phyloP scores from a whole-genome alignment of 768 basidiomycete species.

The Hypholoma sublateritium region DNA sequence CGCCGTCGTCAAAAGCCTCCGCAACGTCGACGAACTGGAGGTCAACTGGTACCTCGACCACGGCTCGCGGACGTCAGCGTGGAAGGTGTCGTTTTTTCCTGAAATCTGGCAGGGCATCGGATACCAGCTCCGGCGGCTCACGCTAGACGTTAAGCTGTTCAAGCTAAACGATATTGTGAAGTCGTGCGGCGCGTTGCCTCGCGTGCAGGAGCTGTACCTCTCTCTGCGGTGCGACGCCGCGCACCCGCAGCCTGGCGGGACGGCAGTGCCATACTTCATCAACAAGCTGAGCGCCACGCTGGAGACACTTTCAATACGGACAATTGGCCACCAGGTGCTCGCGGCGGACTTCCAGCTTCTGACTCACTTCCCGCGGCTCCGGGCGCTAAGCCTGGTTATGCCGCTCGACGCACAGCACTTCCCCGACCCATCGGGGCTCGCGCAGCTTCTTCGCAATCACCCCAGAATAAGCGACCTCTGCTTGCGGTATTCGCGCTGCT shows the following conservation, averaged over 20 bases:
- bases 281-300: constrained; percentile 19
- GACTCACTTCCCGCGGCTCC: constrained; percentile 16
- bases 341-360: constrained; percentile 19
- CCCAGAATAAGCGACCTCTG: constrained; percentile 12
- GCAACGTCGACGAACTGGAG: constrained; percentile 18
- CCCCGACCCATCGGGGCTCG: constrained; percentile 15
- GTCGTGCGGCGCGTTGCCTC: constrained; percentile 13
- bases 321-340: constrained; percentile 19
- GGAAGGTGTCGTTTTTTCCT: constrained; percentile 19
- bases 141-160: constrained; percentile 20
- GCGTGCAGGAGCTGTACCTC: constrained; percentile 16
- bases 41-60: constrained; percentile 24
- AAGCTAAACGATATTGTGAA: constrained; percentile 18
- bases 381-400: constrained; percentile 17
- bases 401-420: constrained; percentile 24
- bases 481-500: constrained; percentile 19
- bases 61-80: constrained; percentile 11
- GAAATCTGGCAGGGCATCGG: constrained; percentile 20
- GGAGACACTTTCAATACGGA: constrained; percentile 19
- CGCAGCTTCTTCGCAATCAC: constrained; percentile 18
- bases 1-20: constrained; percentile 12
- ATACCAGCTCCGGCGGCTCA: constrained; percentile 15
- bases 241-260: constrained; percentile 8
- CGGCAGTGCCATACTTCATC: constrained; percentile 17
- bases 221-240: constrained; percentile 10